A percentile compares a stretch with the other conserved stretches of the same genome.
phyloP scores from a whole-genome alignment of 441 rosid species.

The Daphne laureola region DNA sequence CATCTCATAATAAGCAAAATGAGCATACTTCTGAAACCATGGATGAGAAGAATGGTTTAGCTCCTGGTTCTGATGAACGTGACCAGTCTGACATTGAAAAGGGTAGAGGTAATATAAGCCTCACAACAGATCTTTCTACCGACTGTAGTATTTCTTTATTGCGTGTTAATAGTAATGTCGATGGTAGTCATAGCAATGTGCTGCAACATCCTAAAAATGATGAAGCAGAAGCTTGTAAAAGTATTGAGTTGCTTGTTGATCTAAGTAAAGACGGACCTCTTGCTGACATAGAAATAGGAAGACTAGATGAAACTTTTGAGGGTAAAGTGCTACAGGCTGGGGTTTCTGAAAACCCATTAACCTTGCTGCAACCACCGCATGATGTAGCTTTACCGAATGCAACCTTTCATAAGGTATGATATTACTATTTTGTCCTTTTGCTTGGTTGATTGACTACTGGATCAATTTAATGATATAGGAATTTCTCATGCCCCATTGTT shows the following conservation, averaged over 20 bases:
- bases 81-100: conserved; percentile 20
- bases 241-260: conserved; percentile 21
- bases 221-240: conserved; percentile 12
- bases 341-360: conserved; percentile 19
- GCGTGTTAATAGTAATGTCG: conserved; percentile 12
- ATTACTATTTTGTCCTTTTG: not conserved
- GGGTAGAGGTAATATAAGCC: conserved; percentile 22
- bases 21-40: conserved; percentile 15
- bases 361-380: conserved; percentile 17
- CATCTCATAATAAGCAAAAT: conserved; percentile 17
- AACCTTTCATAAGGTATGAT: conserved; percentile 27
- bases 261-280: conserved; percentile 11
- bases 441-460: not conserved
- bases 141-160: conserved; percentile 11
- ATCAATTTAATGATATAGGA: not conserved
- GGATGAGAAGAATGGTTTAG: conserved; percentile 19
- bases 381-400: conserved; percentile 14
- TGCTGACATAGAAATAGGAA: conserved; percentile 12
- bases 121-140: conserved; percentile 3
- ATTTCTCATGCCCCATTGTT: not conserved
- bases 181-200: conserved; percentile 14
- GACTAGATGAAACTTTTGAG: conserved; percentile 13
- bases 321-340: conserved; percentile 17
- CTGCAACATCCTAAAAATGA: conserved; percentile 14
- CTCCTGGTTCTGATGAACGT: conserved; percentile 15